These are phyloP conservation scores for Powellomyces hirtus DNA, from an alignment of 192 early-diverging fungal genomes.

Conservation along the genomic window DNA sequence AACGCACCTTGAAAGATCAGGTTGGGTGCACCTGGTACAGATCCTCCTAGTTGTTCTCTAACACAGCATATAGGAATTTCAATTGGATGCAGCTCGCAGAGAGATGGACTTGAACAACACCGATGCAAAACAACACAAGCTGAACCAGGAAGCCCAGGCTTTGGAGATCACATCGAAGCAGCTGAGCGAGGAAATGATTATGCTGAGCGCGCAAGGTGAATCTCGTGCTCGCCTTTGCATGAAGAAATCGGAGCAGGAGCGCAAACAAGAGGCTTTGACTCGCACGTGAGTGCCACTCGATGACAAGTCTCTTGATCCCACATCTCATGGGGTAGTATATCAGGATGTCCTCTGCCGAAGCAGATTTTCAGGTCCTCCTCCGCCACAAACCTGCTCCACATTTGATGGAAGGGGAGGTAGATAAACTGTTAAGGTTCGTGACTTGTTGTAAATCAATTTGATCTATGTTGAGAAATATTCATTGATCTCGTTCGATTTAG, in stretches of 20 bases:
- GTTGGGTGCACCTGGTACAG: background rate
- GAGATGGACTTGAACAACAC: conserved; percentile 9
- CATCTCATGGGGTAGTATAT: too few relatives aligned
- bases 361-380: conserved; percentile 7
- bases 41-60: background rate
- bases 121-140: conserved; percentile 36
- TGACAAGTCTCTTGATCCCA: too few relatives aligned
- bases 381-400: background rate
- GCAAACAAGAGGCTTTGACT: conserved; percentile 29
- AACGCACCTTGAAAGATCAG: conserved; percentile 33
- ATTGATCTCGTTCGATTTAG: too few relatives aligned
- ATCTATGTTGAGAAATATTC: too few relatives aligned
- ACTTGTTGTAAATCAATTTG: too few relatives aligned
- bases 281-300: too few relatives aligned
- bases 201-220: conserved; percentile 61
- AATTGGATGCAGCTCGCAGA: background rate
- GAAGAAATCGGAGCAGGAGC: conserved; percentile 51
- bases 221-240: conserved; percentile 60
- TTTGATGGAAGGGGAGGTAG: background rate
- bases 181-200: conserved; percentile 55
- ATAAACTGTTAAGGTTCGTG: too few relatives aligned
- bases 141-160: conserved; percentile 43
- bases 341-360: too few relatives aligned
- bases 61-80: conserved; percentile 1
- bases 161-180: conserved; percentile 42